Base-by-base conservation (phyloP, 257 asterid species). In the Plectranthus barbatus region DNA sequence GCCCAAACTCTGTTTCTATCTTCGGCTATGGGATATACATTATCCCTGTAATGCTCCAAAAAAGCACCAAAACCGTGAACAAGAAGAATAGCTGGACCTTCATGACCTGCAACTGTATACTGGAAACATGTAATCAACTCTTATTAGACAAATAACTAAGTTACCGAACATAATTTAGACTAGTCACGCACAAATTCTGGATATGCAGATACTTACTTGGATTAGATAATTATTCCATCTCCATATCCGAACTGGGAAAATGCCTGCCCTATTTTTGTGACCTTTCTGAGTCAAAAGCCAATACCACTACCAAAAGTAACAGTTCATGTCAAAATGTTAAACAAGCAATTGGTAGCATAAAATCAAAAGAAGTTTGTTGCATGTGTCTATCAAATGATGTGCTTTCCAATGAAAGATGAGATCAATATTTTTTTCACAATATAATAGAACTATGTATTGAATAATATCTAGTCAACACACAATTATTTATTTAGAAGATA, bases 11-110 rank as follows among this genome's bases (percentile, higher is more conserved):
- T 85, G 52, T 79, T 91, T 74, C 91, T 89, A 37, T 77, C 77
- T 77, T 78, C 88, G 59, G 96, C 90, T 66, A 86, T 75, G 65
- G 80, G 81, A 76, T 76, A 51, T 57, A 88, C 58, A 68, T 91
- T 91, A 65, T 91, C 91, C 58, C 98, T 86, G 80, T 74, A 91
- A 78, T 91, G 98, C 77, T 83, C 93, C 80, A 83, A 45, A 78
- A 88, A 88, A 55, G 98, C 98, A 61, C 98, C 98, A 72, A 91
- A 91, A 44, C 98, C 98, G 75, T 91, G 98, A 53, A 91, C 96
- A 60, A 91, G 98, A 64, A 91, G 91, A 77, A 88, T 46, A 21
- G 88, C 84, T 34, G 96, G 89, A 66, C 98, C 98, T 71, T 75
- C 80, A 69, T 64, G 64, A 34, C 98, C 95, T 68, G 82, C 76